phyloP scores from a whole-genome alignment of 2,329 filamentous ascomycete species.

The Ilyonectria mors-panacis region DNA sequence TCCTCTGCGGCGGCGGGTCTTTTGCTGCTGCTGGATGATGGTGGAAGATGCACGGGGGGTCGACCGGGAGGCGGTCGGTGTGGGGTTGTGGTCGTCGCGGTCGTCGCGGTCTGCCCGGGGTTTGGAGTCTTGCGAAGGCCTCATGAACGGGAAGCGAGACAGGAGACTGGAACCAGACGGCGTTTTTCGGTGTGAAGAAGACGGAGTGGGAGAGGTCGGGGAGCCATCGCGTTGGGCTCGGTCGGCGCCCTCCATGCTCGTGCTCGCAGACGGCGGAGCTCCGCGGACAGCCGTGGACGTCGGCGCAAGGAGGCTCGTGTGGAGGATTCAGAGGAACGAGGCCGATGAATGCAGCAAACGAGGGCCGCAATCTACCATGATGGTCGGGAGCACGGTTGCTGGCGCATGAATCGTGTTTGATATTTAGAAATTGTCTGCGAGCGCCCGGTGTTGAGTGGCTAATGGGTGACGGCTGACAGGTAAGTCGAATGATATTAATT shows the following conservation, averaged over 20 bases:
- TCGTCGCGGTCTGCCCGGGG: conserved; percentile 52
- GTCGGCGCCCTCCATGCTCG: conserved; percentile 36
- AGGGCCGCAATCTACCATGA: conserved; percentile 3
- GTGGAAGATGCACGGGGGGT: conserved; percentile 48
- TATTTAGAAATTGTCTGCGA: neutral
- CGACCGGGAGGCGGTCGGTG: conserved; percentile 53
- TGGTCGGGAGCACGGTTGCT: conserved; percentile 1
- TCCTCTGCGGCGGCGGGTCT: conserved; percentile 80
- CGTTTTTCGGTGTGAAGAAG: conserved; percentile 57
- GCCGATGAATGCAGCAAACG: neutral
- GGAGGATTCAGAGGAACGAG: conserved; percentile 7
- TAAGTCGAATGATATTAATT: neutral
- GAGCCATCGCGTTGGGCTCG: conserved; percentile 26
- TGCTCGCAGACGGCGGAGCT: neutral
- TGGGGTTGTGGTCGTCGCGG: conserved; percentile 55
- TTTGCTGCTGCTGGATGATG: conserved; percentile 58
- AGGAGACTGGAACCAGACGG: conserved; percentile 75
- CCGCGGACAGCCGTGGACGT: conserved; percentile 7
- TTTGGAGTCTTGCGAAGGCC: conserved; percentile 55
- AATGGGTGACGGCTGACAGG: neutral
- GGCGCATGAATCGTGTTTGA: neutral
- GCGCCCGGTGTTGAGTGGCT: neutral
- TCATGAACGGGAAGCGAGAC: conserved; percentile 79
- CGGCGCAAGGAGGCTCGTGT: neutral
- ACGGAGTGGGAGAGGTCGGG: conserved; percentile 34